Base-by-base conservation (phyloP, 2,329 filamentous ascomycete genomes). In the Zopfia rhizophila region DNA sequence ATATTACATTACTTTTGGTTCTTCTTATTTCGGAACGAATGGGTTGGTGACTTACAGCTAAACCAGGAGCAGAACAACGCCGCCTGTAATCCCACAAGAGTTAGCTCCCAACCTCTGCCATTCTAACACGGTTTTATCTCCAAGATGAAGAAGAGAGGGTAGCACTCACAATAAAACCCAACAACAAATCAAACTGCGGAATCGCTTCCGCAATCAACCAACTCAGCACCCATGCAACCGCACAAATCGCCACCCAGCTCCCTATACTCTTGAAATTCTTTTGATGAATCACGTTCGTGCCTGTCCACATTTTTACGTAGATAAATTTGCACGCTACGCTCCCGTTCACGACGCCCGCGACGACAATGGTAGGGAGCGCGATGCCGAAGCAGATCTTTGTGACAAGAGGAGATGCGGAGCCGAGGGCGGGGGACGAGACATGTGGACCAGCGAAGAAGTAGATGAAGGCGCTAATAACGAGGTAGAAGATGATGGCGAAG, bases 171-270 rank as follows among this genome's bases (percentile, higher is more conserved):
- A 89, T 82, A 24, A 90, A 70, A 4, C 82, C 82, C n/a, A 90
- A 73, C 7, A 90, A 72, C 33, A 83, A 78, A 61, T 82, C 83
- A 72, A 90, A 91, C 36, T 84, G 81, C 0, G 88, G 88, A 6
- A 90, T 85, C 0, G 84, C 82, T 62, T 87, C 81, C 4, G 87
- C 85, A 47, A 91, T 85, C 47, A 90, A 68, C 78, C 84, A 88
- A 2, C 85, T 83, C 4, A 87, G 43, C 5, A 82, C 55, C 83
- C 86, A 89, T 12, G 83, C 66, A 10, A 56, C 64, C 0, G 78
- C 62, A 1, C 81, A 79, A 32, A 90, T 82, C 5, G 55, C 76
- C 10, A 83, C 55, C 87, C 87, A 90, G 10, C 77, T 77, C 4
- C 77, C 50, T 7, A 64, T 7, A 17, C 54, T 60, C 45, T 59